Percentiles rank a stretch among this genome's conserved stretches.
phyloP scores from a whole-genome alignment of 139 green algal species.

The Nannochloris sp. region DNA sequence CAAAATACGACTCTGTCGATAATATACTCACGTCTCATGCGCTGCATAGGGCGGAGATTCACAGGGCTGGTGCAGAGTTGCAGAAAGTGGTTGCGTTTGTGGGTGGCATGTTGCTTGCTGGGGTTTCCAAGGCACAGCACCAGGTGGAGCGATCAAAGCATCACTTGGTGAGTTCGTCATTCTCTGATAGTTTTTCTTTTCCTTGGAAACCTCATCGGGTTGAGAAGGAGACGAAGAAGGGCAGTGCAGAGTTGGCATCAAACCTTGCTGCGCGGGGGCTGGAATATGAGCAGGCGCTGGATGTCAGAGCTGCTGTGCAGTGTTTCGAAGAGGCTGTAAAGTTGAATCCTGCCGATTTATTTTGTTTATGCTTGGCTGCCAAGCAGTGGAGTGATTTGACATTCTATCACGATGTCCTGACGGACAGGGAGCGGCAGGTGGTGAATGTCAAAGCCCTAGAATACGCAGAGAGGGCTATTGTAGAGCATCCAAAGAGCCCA shows the following conservation, averaged over 20 bases:
- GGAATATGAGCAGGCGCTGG: conserved; percentile 18
- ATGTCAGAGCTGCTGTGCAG: conserved; percentile 28
- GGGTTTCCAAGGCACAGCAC: conserved; percentile 13
- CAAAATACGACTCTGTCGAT: neutral
- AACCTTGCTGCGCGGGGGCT: conserved; percentile 7
- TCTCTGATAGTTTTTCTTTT: conserved; percentile 21
- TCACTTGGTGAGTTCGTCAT: conserved; percentile 6
- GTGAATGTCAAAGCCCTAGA: conserved; percentile 51
- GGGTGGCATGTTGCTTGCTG: conserved; percentile 19
- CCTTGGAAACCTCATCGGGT: conserved; percentile 8
- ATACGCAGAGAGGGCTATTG: conserved; percentile 35
- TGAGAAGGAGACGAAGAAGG: neutral
- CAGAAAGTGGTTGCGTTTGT: conserved; percentile 10
- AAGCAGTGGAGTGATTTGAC: conserved; percentile 54
- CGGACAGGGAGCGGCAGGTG: conserved; percentile 15
- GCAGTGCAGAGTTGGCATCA: conserved; percentile 11
- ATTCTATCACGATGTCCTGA: conserved; percentile 39
- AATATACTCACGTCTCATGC: neutral
- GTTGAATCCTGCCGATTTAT: conserved; percentile 26
- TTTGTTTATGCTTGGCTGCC: conserved; percentile 33
- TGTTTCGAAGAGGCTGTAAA: conserved; percentile 38
- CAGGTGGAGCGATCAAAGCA: neutral
- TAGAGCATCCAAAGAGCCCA: conserved; percentile 9
- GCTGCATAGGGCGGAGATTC: neutral
- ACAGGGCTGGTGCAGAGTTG: conserved; percentile 7